Evolutionary conservation across 2,329 filamentous ascomycete genomes (phyloP).

Genomic region (Hawksworthiomyces lignivorus): DNA sequence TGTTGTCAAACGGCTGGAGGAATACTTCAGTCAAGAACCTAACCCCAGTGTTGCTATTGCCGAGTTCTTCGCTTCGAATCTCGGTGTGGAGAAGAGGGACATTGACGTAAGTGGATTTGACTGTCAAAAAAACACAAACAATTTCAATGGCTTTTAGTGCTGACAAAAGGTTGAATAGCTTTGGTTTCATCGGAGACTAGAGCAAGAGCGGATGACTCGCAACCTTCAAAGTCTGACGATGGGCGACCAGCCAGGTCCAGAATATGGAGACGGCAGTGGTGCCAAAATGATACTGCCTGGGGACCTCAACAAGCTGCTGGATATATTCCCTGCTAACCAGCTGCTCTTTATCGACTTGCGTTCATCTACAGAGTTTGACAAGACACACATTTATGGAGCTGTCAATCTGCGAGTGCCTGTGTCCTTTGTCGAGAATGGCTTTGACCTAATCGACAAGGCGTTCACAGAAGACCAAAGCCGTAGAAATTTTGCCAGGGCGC

Average conservation of each 20-base stretch:
- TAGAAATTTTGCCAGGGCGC: slow-evolving; percentile 38
- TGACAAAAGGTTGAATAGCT: slow-evolving; percentile 7
- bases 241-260: slow-evolving; percentile 24
- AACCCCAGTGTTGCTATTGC: slow-evolving; percentile 41
- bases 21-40: slow-evolving; percentile 42
- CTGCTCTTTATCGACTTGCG: slow-evolving; percentile 44
- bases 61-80: slow-evolving; percentile 46
- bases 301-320: slow-evolving; percentile 42
- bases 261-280: slow-evolving; percentile 17
- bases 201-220: slow-evolving; percentile 37
- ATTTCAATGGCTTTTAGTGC: too few relatives aligned
- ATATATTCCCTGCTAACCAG: slow-evolving; percentile 39
- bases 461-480: slow-evolving; percentile 42
- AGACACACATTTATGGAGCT: slow-evolving; percentile 44
- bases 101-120: slow-evolving; percentile 26
- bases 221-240: slow-evolving; percentile 37
- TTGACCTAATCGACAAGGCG: slow-evolving; percentile 44
- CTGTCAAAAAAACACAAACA: too few relatives aligned
- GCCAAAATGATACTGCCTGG: slow-evolving; percentile 43
- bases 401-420: slow-evolving; percentile 44
- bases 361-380: slow-evolving; percentile 36
- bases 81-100: slow-evolving; percentile 43
- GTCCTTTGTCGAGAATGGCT: slow-evolving; percentile 37
- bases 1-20: slow-evolving; percentile 42
- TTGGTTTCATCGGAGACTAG: slow-evolving; percentile 48